Percentiles rank a stretch among this genome's conserved stretches.
phyloP scores from a whole-genome alignment of 2,329 filamentous ascomycete genomes.

The Fusarium burgessii region DNA sequence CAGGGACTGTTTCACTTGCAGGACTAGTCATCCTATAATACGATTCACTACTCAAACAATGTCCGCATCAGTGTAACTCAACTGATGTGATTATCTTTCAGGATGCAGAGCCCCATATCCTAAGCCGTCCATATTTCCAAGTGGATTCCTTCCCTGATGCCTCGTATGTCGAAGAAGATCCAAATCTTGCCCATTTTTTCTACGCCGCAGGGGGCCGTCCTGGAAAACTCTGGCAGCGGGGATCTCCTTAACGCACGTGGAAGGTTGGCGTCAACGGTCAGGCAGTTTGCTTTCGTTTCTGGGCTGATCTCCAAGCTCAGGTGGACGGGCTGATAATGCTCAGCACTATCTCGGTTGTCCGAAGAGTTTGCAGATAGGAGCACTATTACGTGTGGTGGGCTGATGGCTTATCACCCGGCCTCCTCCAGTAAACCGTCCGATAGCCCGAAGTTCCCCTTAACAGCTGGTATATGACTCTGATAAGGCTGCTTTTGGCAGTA shows the following conservation, averaged over 20 bases:
- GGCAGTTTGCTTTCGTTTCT: not conserved
- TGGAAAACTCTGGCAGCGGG: not conserved
- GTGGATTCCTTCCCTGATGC: not conserved
- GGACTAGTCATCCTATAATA: not conserved
- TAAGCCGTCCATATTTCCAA: not conserved
- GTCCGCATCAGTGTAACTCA: not conserved
- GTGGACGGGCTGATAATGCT: slow-evolving; percentile 5
- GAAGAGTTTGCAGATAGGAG: not conserved
- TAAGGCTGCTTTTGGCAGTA: not conserved
- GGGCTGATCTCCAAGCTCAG: slow-evolving; percentile 4
- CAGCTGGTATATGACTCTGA: slow-evolving; percentile 20
- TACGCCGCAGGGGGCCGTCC: not conserved
- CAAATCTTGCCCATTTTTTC: not conserved
- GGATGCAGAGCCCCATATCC: not conserved
- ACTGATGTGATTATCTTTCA: not conserved
- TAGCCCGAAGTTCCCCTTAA: not conserved
- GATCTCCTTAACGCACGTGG: not conserved
- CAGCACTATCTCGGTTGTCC: not conserved
- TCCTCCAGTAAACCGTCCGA: not conserved
- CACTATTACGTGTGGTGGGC: slow-evolving; percentile 9
- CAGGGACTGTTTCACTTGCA: slow-evolving; percentile 16
- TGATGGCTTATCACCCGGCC: not conserved
- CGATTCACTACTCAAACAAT: not conserved
- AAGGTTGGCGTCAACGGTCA: not conserved
- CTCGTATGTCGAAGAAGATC: not conserved